Evolutionary conservation across 2,329 filamentous ascomycete species (phyloP).

Genomic region (Phialophora tarda): DNA sequence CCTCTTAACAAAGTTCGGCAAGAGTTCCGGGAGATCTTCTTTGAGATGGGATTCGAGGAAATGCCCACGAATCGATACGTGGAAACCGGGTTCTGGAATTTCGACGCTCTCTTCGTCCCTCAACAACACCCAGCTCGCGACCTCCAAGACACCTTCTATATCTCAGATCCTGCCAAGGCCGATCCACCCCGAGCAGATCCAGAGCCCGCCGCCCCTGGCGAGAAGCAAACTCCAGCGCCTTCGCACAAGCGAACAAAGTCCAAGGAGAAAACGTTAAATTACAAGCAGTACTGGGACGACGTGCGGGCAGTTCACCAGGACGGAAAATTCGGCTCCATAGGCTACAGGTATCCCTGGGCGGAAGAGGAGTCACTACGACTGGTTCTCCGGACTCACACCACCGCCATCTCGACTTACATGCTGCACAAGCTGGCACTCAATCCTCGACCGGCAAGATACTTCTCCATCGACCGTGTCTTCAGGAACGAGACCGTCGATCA

Average conservation of each 20-base stretch:
- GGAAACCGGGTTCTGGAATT: slow-evolving; percentile 99
- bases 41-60: slow-evolving; percentile 98
- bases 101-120: slow-evolving; percentile 93
- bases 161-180: slow-evolving; percentile 81
- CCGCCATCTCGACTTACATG: slow-evolving; percentile 86
- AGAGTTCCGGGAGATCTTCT: slow-evolving; percentile 98
- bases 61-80: slow-evolving; percentile 95
- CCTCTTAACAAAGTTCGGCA: slow-evolving; percentile 88
- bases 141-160: slow-evolving; percentile 98
- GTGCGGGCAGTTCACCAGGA: slow-evolving; percentile 85
- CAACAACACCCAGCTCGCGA: slow-evolving; percentile 98
- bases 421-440: slow-evolving; percentile 85
- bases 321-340: slow-evolving; percentile 92
- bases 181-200: slow-evolving; percentile 68
- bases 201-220: slow-evolving; percentile 49
- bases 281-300: slow-evolving; percentile 86
- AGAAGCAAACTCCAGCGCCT: slow-evolving; percentile 52
- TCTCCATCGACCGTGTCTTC: slow-evolving; percentile 98
- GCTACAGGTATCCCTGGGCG: slow-evolving; percentile 94
- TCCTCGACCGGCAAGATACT: slow-evolving; percentile 89
- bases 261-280: slow-evolving; percentile 62
- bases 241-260: slow-evolving; percentile 60
- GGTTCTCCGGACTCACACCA: slow-evolving; percentile 95
- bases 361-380: slow-evolving; percentile 83
- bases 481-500: slow-evolving; percentile 96